A percentile compares a stretch with the other conserved stretches of the same genome.
phyloP scores from a whole-genome alignment of 2,329 filamentous ascomycete species.

The Diaporthe citri region DNA sequence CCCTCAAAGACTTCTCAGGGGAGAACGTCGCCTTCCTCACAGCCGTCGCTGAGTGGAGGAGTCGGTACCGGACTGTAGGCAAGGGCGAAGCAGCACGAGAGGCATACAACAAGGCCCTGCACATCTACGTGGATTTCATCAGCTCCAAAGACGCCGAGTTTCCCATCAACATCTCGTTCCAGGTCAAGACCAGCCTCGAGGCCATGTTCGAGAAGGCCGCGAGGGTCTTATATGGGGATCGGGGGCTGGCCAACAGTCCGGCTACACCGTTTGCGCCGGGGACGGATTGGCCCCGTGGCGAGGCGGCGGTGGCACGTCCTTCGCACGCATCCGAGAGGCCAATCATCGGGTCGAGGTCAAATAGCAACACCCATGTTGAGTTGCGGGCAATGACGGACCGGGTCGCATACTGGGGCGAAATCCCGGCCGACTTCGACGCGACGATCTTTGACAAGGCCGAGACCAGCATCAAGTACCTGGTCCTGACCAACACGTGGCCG shows the following conservation, averaged over 20 bases:
- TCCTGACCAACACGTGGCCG: constrained; percentile 77
- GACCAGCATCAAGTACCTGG: constrained; percentile 73
- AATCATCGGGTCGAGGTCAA: constrained; percentile 33
- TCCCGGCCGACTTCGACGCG: constrained; percentile 62
- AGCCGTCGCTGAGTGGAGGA: constrained; percentile 68
- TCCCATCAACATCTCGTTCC: constrained; percentile 74
- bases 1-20: constrained; percentile 75
- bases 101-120: constrained; percentile 69
- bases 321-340: constrained; percentile 8
- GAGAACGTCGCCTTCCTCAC: constrained; percentile 79
- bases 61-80: constrained; percentile 42
- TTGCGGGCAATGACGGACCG: constrained; percentile 8
- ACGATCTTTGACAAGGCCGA: constrained; percentile 71
- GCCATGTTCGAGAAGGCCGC: constrained; percentile 68
- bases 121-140: constrained; percentile 73
- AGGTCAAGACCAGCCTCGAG: constrained; percentile 67
- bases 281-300: constrained; percentile 33
- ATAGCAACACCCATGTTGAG: constrained; percentile 30
- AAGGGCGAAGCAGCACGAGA: constrained; percentile 56
- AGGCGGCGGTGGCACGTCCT: constrained; percentile 22
- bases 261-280: constrained; percentile 56
- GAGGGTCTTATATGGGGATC: constrained; percentile 57
- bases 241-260: constrained; percentile 55
- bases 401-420: constrained; percentile 53
- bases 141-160: constrained; percentile 73